phyloP scores from a whole-genome alignment of 2,329 filamentous ascomycete species.

The Paecilomyces dactylethromorphus region DNA sequence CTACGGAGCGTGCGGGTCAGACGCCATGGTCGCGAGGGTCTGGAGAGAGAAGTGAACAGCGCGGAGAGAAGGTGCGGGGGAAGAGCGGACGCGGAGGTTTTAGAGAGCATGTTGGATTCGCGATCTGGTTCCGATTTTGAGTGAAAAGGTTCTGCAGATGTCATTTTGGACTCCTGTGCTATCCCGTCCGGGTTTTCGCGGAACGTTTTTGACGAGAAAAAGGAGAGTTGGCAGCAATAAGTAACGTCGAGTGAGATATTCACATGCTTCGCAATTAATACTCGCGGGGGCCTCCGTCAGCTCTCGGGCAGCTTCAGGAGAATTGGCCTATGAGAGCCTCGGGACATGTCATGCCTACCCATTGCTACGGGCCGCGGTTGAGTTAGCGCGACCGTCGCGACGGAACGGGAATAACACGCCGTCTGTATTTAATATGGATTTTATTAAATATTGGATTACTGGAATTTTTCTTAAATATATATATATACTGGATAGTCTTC shows the following conservation, averaged over 20 bases:
- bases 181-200: background rate
- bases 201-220: too few relatives aligned
- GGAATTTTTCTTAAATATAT: too few relatives aligned
- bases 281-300: too few relatives aligned
- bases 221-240: too few relatives aligned
- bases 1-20: conserved; percentile 34
- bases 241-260: too few relatives aligned
- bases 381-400: too few relatives aligned
- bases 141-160: background rate
- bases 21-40: conserved; percentile 23
- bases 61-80: conserved; percentile 13
- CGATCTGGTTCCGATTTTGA: background rate
- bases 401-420: too few relatives aligned
- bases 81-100: conserved; percentile 1
- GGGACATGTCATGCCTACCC: background rate
- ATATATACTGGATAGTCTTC: too few relatives aligned
- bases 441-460: too few relatives aligned
- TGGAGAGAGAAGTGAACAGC: conserved; percentile 23
- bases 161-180: background rate
- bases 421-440: too few relatives aligned
- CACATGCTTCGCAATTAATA: too few relatives aligned
- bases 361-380: background rate
- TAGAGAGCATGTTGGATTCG: background rate
- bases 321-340: background rate
- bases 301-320: too few relatives aligned